phyloP scores from a whole-genome alignment of 2,329 filamentous ascomycete genomes.

The Dothideomycetes sp. region DNA sequence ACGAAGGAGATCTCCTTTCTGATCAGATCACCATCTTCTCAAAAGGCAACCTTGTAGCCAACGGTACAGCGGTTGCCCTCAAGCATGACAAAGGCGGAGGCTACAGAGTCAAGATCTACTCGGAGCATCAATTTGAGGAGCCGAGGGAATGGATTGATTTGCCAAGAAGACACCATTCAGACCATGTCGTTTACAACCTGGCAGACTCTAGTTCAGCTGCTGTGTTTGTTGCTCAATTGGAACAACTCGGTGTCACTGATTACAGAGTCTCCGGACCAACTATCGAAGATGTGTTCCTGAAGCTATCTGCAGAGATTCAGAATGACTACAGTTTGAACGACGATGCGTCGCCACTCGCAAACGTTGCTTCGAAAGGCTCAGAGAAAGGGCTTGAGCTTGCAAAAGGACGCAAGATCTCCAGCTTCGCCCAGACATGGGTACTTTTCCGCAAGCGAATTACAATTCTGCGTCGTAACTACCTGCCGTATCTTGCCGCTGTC shows the following conservation, averaged over 20 bases:
- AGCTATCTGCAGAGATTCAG: slow-evolving; percentile 70
- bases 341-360: slow-evolving; percentile 15
- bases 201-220: slow-evolving; percentile 62
- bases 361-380: slow-evolving; percentile 5
- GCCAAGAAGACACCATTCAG: slow-evolving; percentile 47
- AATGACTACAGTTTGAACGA: slow-evolving; percentile 24
- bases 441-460: slow-evolving; percentile 70
- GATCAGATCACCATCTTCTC: slow-evolving; percentile 85
- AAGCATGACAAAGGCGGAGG: slow-evolving; percentile 76
- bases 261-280: slow-evolving; percentile 84
- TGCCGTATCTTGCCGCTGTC: slow-evolving; percentile 66
- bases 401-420: slow-evolving; percentile 63
- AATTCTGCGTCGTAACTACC: slow-evolving; percentile 67
- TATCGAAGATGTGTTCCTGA: slow-evolving; percentile 86
- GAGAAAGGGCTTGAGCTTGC: slow-evolving; percentile 37
- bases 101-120: slow-evolving; percentile 70
- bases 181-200: slow-evolving; percentile 65
- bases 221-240: slow-evolving; percentile 59
- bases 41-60: slow-evolving; percentile 69
- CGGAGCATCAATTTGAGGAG: slow-evolving; percentile 38
- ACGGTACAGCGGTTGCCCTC: slow-evolving; percentile 76
- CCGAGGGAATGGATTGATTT: slow-evolving; percentile 23
- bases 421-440: slow-evolving; percentile 60
- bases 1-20: slow-evolving; percentile 82
- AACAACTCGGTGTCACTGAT: slow-evolving; percentile 57